Base-by-base conservation (phyloP, 768 basidiomycete species). In the Lactarius sp. region DNA sequence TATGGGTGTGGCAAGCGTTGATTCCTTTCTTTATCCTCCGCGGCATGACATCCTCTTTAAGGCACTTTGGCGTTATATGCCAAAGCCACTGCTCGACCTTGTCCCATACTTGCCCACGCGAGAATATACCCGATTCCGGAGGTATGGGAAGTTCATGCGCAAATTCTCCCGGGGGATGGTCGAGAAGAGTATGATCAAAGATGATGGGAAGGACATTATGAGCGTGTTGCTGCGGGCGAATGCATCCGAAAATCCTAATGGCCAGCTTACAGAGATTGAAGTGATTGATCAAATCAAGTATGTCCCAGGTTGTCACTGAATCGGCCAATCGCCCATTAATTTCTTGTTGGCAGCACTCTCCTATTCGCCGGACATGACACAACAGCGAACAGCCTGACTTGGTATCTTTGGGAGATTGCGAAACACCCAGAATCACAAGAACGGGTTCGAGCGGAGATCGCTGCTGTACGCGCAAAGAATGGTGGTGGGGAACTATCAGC, bases 141-240 rank as follows among this genome's bases (percentile, higher is more conserved):
- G 16, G 20, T 60, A 65, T 37, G 41, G 37, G 1, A 39, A 56
- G 16, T 44, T 66, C 27, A 65, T 67, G 62, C 16, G 39, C 34
- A 22, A 53, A 14, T 61, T 63, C 41, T 67, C 67, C 4, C 20
- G 14, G 37, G 34, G 44, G 0, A 60, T 69, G 18, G 22, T 67
- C 10, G 56, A 62, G 27, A 27, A 27, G 27, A 27, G 27, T 27
- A 27, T 27, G 27, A 27, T 27, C 27, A 27, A 27, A 27, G 58
- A 66, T n/a, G 27, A 69, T 41, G 60, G 46, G 34, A 68, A 66
- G 41, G 66, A 71, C 55, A 49, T 69, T 10, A 60, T 71, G 67
- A 71, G 67, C 60, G 56, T 69, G 31, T 56, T 71, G 20, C 63
- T 69, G 16, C 69, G 61, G 18, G 70, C 69, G 8, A 71, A 68